Evolutionary conservation across 1,284 basidiomycete species (phyloP).

Genomic region (Neonothopanus nambi): DNA sequence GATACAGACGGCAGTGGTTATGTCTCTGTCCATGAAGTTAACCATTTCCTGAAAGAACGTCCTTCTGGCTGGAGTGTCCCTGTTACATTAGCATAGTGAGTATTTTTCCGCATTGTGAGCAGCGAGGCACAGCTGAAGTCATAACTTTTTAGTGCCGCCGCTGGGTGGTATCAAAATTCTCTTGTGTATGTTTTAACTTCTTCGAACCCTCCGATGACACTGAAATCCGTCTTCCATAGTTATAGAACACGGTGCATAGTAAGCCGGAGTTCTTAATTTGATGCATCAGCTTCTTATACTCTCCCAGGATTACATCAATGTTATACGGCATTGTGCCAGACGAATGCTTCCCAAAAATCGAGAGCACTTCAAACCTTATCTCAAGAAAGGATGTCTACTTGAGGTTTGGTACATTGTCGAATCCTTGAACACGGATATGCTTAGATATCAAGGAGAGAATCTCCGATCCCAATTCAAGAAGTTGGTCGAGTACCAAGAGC

Average conservation of each 20-base stretch:
- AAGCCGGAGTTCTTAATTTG: too few species aligned
- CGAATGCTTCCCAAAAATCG: constrained; percentile 21
- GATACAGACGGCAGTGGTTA: constrained; percentile 34
- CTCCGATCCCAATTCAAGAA: constrained; percentile 17
- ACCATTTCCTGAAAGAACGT: constrained; percentile 27
- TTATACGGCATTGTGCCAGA: constrained; percentile 12
- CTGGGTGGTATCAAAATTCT: constrained; percentile 28
- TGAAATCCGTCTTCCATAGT: not conserved
- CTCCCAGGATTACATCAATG: not conserved
- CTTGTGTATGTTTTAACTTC: constrained; percentile 16
- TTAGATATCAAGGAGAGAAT: constrained; percentile 17
- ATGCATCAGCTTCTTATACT: not conserved
- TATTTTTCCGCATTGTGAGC: not conserved
- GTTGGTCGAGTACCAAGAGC: constrained; percentile 17
- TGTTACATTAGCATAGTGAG: constrained; percentile 33
- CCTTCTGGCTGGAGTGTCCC: constrained; percentile 27
- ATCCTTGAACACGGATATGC: constrained; percentile 19
- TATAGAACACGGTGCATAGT: constrained; percentile 13
- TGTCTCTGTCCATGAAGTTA: constrained; percentile 32
- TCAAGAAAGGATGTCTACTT: constrained; percentile 20
- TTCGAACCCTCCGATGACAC: not conserved
- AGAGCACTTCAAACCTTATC: constrained; percentile 22
- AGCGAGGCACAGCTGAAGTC: not conserved
- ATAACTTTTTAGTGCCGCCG: constrained; percentile 25
- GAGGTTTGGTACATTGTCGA: constrained; percentile 24